Percentiles rank a stretch among this genome's conserved stretches.
Evolutionary conservation across 768 basidiomycete genomes (phyloP).

Genomic region (Candolleomyces eurysporus): DNA sequence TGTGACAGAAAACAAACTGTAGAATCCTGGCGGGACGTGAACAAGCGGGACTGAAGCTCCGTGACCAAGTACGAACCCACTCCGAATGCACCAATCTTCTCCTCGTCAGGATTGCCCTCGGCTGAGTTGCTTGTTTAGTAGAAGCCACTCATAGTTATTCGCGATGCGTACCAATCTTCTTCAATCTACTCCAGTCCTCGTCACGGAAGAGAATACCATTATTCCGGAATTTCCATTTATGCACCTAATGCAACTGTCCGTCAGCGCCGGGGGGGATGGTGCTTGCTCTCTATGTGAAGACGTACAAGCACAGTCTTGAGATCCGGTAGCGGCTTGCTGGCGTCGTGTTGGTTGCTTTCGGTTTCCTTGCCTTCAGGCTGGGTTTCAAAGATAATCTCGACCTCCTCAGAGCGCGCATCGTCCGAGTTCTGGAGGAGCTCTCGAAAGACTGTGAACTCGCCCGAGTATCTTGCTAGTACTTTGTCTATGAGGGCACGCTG

Average conservation of each 20-base stretch:
- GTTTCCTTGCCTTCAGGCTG: slow-evolving; percentile 34
- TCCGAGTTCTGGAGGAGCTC: slow-evolving; percentile 97
- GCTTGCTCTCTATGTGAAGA: not conserved
- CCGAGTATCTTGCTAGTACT: slow-evolving; percentile 92
- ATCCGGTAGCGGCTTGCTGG: slow-evolving; percentile 46
- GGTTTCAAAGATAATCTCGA: slow-evolving; percentile 81
- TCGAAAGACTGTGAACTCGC: slow-evolving; percentile 82
- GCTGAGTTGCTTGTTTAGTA: slow-evolving; percentile 39
- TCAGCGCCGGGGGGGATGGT: too few relatives aligned
- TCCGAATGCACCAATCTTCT: slow-evolving; percentile 94
- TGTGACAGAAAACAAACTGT: slow-evolving; percentile 79
- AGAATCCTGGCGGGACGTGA: slow-evolving; percentile 49
- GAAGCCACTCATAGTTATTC: not conserved
- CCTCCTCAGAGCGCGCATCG: slow-evolving; percentile 75
- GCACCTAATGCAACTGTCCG: slow-evolving; percentile 43
- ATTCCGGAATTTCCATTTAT: slow-evolving; percentile 85
- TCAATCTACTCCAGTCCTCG: slow-evolving; percentile 85
- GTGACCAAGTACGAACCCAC: slow-evolving; percentile 47
- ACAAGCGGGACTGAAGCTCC: not conserved
- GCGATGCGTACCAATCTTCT: slow-evolving; percentile 70
- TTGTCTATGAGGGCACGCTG: slow-evolving; percentile 97
- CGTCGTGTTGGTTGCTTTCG: not conserved
- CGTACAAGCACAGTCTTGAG: slow-evolving; percentile 61
- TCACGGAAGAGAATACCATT: slow-evolving; percentile 81
- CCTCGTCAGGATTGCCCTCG: slow-evolving; percentile 91